Percentiles rank a stretch among this genome's conserved stretches.
Evolutionary conservation across 2,329 filamentous ascomycete genomes (phyloP).

Genomic region (Microdochium trichocladiopsis): DNA sequence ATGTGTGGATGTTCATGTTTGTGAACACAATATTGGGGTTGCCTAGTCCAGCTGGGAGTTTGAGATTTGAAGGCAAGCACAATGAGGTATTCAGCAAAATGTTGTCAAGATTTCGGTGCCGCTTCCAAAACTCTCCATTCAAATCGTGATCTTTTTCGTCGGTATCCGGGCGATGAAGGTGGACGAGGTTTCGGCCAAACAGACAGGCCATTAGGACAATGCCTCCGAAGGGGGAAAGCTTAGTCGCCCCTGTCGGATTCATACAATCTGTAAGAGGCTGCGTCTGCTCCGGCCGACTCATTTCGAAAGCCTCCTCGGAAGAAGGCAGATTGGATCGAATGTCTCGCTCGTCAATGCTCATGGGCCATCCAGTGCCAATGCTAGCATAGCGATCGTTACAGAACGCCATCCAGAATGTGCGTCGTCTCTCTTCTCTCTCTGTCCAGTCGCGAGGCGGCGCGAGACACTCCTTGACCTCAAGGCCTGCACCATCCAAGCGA

Average conservation of each 20-base stretch:
- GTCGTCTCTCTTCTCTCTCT: slow-evolving; percentile 80
- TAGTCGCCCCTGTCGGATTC: slow-evolving; percentile 62
- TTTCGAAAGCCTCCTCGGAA: slow-evolving; percentile 77
- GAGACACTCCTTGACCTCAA: slow-evolving; percentile 91
- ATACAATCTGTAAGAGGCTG: slow-evolving; percentile 64
- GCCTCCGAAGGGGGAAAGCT: slow-evolving; percentile 70
- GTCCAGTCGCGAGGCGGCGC: slow-evolving; percentile 87
- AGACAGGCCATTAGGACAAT: slow-evolving; percentile 81
- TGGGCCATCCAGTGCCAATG: slow-evolving; percentile 95
- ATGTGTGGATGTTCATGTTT: slow-evolving; percentile 96
- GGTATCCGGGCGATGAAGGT: slow-evolving; percentile 78
- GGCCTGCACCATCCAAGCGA: slow-evolving; percentile 69
- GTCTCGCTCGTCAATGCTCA: slow-evolving; percentile 87
- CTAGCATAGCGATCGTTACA: slow-evolving; percentile 87
- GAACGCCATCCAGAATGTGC: slow-evolving; percentile 95
- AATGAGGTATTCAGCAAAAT: slow-evolving; percentile 83
- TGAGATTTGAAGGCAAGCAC: slow-evolving; percentile 71
- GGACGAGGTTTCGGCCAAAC: slow-evolving; percentile 84
- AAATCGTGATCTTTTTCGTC: slow-evolving; percentile 81
- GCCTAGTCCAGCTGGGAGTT: slow-evolving; percentile 66
- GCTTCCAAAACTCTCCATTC: slow-evolving; percentile 92
- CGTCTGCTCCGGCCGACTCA: slow-evolving; percentile 68
- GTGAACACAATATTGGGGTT: slow-evolving; percentile 86
- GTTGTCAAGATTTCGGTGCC: slow-evolving; percentile 83
- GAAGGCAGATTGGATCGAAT: slow-evolving; percentile 80